These are phyloP conservation scores for Endothia cerciana DNA, from an alignment of 2,329 filamentous ascomycete species.

Conservation along the genomic window DNA sequence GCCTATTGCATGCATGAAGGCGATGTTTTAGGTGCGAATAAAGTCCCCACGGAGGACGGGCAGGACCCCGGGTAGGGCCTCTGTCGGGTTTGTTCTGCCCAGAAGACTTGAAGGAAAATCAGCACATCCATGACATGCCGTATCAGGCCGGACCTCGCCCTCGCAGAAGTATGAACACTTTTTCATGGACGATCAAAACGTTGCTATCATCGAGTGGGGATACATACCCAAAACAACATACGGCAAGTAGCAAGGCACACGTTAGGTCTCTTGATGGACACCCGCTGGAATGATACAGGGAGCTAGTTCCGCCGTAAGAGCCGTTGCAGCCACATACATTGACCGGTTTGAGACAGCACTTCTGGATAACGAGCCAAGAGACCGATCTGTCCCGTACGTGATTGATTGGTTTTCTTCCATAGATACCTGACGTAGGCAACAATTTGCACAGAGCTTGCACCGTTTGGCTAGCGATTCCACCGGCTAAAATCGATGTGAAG, in stretches of 20 bases:
- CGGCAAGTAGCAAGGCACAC: constrained; percentile 8
- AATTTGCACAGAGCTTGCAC: neutral
- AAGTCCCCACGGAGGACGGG: neutral
- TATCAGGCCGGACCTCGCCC: neutral
- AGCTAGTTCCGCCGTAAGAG: constrained; percentile 17
- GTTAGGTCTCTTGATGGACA: constrained; percentile 14
- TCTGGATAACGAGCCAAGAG: constrained; percentile 3
- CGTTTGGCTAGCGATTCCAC: neutral
- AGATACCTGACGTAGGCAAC: neutral
- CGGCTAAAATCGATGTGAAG: neutral
- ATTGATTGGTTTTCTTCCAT: neutral
- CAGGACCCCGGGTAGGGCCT: neutral
- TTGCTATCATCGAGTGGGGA: neutral
- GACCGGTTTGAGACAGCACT: constrained; percentile 23
- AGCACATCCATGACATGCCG: neutral
- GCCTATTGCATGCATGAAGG: constrained; percentile 31
- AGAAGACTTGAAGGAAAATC: neutral
- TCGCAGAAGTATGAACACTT: neutral
- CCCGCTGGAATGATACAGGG: constrained; percentile 27
- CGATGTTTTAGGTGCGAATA: constrained; percentile 27
- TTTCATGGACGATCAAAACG: neutral
- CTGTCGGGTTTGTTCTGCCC: neutral
- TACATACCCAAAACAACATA: neutral
- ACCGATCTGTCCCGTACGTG: neutral
- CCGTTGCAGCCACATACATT: constrained; percentile 17